Evolutionary conservation across 2,329 filamentous ascomycete genomes (phyloP).

Genomic region (Cyclaneusma minus): DNA sequence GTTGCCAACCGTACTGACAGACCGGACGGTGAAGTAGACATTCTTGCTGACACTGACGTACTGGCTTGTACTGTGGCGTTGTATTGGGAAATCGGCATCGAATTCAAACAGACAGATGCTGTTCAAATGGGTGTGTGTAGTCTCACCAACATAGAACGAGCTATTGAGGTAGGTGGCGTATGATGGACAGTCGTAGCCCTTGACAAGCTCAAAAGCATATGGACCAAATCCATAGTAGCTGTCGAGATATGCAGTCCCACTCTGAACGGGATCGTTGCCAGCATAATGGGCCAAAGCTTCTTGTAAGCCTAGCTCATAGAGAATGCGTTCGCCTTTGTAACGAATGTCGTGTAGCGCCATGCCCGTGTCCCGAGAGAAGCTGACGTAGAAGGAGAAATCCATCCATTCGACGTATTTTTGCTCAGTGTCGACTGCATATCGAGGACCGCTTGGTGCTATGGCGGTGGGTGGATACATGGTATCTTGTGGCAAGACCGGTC

Average conservation of each 20-base stretch:
- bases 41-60: constrained; percentile 31
- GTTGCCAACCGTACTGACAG: constrained; percentile 34
- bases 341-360: constrained; percentile 33
- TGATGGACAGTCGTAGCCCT: constrained; percentile 34
- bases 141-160: constrained; percentile 27
- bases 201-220: constrained; percentile 27
- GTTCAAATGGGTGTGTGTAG: constrained; percentile 27
- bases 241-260: constrained; percentile 30
- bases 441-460: constrained; percentile 22
- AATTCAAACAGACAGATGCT: constrained; percentile 37
- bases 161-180: constrained; percentile 33
- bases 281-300: constrained; percentile 38
- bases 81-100: constrained; percentile 2
- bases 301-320: constrained; percentile 39
- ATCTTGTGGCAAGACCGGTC: constrained; percentile 22
- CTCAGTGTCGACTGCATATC: constrained; percentile 26
- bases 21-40: constrained; percentile 28
- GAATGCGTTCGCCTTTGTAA: constrained; percentile 35
- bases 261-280: constrained; percentile 29
- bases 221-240: constrained; percentile 30
- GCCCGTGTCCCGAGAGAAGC: constrained; percentile 30
- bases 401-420: constrained; percentile 33
- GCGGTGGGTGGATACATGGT: constrained; percentile 21
- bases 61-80: constrained; percentile 25
- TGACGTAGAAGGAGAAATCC: constrained; percentile 36